These are phyloP conservation scores for Citrus reticulata DNA, from an alignment of 345 rosid species.

Conservation along the genomic window DNA sequence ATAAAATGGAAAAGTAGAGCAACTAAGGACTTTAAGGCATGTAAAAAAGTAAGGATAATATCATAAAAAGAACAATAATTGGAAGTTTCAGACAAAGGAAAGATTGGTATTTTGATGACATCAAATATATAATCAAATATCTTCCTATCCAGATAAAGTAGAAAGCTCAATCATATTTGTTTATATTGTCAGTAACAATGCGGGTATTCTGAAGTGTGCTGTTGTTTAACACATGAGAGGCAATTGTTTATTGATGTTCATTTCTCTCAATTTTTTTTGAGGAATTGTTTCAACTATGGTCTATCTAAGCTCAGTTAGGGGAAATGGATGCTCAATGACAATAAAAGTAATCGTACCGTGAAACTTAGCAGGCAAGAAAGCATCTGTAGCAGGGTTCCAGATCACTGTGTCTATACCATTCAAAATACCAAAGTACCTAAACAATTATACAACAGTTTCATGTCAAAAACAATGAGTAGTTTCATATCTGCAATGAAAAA, in stretches of 20 bases:
- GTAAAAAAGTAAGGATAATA: neutral
- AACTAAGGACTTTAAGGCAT: neutral
- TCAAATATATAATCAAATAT: neutral
- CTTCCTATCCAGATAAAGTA: neutral
- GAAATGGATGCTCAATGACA: neutral
- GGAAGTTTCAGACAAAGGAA: neutral
- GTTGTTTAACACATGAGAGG: neutral
- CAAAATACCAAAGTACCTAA: conserved; percentile 51
- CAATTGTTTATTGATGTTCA: neutral
- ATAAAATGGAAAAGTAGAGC: neutral
- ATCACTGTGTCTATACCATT: conserved; percentile 49
- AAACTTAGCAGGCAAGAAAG: conserved; percentile 47
- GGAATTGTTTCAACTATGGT: neutral
- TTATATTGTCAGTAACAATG: neutral
- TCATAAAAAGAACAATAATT: neutral
- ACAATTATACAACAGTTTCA: conserved; percentile 2
- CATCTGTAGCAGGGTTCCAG: conserved; percentile 54
- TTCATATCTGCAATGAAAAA: neutral
- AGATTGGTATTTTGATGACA: neutral
- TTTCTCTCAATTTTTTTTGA: neutral
- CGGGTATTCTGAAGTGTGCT: neutral
- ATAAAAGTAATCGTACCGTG: conserved; percentile 26
- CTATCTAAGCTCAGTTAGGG: neutral
- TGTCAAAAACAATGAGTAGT: neutral
- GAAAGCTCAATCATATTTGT: neutral